Evolutionary conservation across 2,329 filamentous ascomycete genomes (phyloP), one percentile per base, ranked within the genome.

Genomic region (Botrytis sinoallii): DNA sequence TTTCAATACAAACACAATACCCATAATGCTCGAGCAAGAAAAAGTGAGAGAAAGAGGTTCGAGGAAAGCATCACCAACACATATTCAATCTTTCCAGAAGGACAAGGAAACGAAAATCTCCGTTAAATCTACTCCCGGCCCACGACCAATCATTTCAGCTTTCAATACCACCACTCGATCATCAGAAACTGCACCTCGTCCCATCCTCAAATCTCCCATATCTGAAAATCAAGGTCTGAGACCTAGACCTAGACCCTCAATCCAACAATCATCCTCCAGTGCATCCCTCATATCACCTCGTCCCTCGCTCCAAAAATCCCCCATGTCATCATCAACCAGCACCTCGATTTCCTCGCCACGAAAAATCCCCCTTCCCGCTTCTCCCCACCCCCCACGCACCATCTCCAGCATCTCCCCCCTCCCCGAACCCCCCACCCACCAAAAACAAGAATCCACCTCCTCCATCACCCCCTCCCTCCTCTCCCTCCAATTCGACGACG

Each of bases 371-470:
- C 35, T 40, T 4, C 65, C 65, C 18, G 9, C 10, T 29, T 68
- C 65, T 63, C 66, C 67, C 3, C 69, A 65, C 64, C 74, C 46
- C 9, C 46, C 14, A 71, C 66, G 67, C 38, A 44, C 40, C 22
- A 44, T 9, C 20, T 22, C 35, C 14, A 29, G 8, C 38, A n/a
- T 4, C 18, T 12, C 70, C 4, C 20, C 16, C 42, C 46, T 32
- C 25, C 60, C 60, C 3, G n/a, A 57, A 57, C 20, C 29, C 7
- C 3, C 66, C 32, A 35, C n/a, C 38, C 68, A 63, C 29, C 68
- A 48, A 38, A 52, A 72, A 60, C 60, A 61, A 73, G 29, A 69
- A 74, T 52, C 61, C 67, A 66, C 63, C 48, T 42, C 32, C 63
- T 65, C 52, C 16, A 66, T 66, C 44, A 68, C 65, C 8, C 44